These are phyloP conservation scores for Chlamydomonas schloesseri DNA, from an alignment of 139 green algal species.

Conservation along the genomic window DNA sequence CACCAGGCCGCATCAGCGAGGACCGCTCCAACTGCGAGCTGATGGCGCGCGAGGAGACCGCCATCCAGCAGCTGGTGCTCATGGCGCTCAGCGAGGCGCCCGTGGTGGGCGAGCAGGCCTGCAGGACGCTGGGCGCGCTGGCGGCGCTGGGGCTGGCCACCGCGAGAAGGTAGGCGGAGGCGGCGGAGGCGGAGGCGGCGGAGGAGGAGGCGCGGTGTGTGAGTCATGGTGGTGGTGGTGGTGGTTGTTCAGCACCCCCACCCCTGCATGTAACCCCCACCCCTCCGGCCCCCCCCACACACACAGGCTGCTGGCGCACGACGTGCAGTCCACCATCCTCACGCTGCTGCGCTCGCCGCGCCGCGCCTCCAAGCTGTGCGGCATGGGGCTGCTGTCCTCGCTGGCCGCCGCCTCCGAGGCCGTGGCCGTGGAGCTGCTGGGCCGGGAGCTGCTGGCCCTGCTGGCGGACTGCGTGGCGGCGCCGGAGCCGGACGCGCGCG, in stretches of 20 bases:
- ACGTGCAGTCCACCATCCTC: constrained; percentile 55
- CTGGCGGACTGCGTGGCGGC: constrained; percentile 55
- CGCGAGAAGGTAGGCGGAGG: neutral
- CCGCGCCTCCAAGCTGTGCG: constrained; percentile 57
- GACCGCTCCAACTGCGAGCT: constrained; percentile 81
- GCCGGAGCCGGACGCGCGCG: neutral
- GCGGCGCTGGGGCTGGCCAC: constrained; percentile 34
- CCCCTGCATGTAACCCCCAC: too few species aligned
- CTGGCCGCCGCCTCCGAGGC: constrained; percentile 50
- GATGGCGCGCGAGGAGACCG: constrained; percentile 86
- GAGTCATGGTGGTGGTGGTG: too few species aligned
- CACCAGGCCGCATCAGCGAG: constrained; percentile 82
- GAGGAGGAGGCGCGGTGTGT: too few species aligned
- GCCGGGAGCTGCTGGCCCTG: constrained; percentile 40
- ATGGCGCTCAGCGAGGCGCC: constrained; percentile 86
- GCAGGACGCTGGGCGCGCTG: constrained; percentile 30
- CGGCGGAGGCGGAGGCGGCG: too few species aligned
- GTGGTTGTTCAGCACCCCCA: too few species aligned
- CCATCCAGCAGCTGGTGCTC: constrained; percentile 91
- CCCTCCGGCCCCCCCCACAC: neutral
- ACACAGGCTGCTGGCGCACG: constrained; percentile 55
- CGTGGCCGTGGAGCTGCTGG: constrained; percentile 53
- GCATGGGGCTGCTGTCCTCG: constrained; percentile 54
- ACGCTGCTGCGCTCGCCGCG: constrained; percentile 56
- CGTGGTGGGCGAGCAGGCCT: constrained; percentile 77